Evolutionary conservation across 495 filamentous ascomycete species (phyloP), one percentile per base, ranked within the genome.

Genomic region (Penicillium mononematosum): DNA sequence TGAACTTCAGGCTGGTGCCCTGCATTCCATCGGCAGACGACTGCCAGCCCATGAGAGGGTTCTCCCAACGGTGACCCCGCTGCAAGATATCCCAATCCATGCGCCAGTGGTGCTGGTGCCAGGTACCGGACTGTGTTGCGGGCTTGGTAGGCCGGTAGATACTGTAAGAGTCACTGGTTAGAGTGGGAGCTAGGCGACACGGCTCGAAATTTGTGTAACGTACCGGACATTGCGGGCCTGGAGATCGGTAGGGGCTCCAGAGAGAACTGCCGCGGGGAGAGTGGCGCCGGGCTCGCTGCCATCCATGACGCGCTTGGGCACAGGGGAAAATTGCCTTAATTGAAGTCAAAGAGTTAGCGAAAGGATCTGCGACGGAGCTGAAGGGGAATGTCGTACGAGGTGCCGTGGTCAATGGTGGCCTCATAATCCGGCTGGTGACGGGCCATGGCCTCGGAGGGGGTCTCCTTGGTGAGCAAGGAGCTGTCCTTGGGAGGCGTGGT

Each of bases 11-110:
- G 71, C 88, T 80, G 56, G 91, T 94, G 64, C 91, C 92, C 71
- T 99, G 91, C 89, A 98, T 88, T 62, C 79, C 78, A 74, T 99
- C 94, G 20, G 83, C 94, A 45, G 91, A 95, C 7, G 93, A 96
- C 69, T 97, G 92, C 95, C 95, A 99, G 29, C 94, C 94, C 84
- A 98, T 99, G 65, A 98, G 77, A 39, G 85, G 88, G 76, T 99
- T 99, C 81, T 99, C 94, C 94, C 94, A 98, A 66, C 94, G 85
- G 72, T 98, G 89, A 49, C 87, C 88, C 75, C 89, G 95, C 60
- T 79, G 77, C 31, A 96, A 75, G 43, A 93, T 82, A 74, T 99
- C 94, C 94, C 94, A 99, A 70, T 99, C 94, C 92, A 99, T 96
- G 41, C 89, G 88, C 94, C 94, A 99, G 61, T 90, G 84, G 63